A percentile compares a stretch with the other conserved stretches of the same genome.
Evolutionary conservation across 306 rosid genomes (phyloP).

Genomic region (Glycyrrhiza uralensis): DNA sequence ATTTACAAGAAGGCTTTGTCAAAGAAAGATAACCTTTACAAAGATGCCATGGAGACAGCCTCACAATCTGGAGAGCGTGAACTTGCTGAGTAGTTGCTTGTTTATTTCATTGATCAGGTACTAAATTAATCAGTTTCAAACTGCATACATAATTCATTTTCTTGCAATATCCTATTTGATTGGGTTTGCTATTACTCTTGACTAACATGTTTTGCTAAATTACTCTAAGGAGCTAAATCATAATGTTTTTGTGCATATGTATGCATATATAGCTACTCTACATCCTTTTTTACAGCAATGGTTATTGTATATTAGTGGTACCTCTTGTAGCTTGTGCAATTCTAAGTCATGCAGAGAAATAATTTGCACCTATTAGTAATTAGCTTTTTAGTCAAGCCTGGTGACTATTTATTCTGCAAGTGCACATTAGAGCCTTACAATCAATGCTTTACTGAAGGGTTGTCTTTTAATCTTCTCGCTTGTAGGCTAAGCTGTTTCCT

Average conservation of each 20-base stretch:
- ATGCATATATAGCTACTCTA: background rate
- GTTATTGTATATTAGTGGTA: background rate
- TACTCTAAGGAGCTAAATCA: background rate
- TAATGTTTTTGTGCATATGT: background rate
- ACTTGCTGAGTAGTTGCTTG: constrained; percentile 97
- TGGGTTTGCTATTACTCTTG: background rate
- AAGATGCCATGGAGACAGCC: constrained; percentile 99
- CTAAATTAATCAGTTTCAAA: background rate
- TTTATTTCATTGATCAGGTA: constrained; percentile 97
- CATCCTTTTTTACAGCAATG: background rate
- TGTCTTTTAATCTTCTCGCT: constrained; percentile 1
- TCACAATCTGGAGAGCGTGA: constrained; percentile 99
- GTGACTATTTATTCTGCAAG: background rate
- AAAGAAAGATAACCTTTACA: constrained; percentile 99
- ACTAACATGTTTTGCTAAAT: background rate
- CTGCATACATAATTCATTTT: constrained; percentile 15
- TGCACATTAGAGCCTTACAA: constrained; percentile 4
- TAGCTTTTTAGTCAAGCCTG: background rate
- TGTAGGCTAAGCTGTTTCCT: background rate
- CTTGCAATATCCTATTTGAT: constrained; percentile 8
- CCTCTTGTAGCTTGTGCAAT: constrained; percentile 21
- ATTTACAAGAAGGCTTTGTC: constrained; percentile 98
- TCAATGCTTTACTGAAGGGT: background rate
- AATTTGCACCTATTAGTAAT: background rate
- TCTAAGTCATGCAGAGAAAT: background rate